Conservation (phyloP, 768 basidiomycete genomes). For the Lactifluus hygrophoroides region DNA sequence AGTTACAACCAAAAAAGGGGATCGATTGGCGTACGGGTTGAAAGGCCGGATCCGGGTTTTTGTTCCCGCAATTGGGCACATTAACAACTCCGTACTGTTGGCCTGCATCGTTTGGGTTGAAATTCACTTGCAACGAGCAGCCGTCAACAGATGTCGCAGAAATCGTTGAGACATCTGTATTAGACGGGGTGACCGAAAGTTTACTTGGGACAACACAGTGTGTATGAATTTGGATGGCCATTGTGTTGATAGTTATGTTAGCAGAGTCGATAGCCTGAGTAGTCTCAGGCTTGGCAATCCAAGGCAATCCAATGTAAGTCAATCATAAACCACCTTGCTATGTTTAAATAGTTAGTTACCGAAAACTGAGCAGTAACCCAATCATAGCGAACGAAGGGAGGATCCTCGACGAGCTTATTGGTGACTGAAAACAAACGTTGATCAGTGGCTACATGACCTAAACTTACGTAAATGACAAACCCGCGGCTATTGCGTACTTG, state of each 20-base stretch:
- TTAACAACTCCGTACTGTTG: conserved; percentile 47
- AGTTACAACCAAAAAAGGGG: not conserved
- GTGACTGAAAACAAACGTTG: conserved; percentile 39
- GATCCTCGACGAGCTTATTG: conserved; percentile 42
- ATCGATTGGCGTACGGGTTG: conserved; percentile 31
- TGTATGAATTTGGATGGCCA: conserved; percentile 37
- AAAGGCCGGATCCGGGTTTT: conserved; percentile 29
- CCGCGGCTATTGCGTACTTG: conserved; percentile 16
- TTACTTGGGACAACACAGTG: conserved; percentile 39
- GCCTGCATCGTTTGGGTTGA: conserved; percentile 32
- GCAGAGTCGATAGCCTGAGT: too few relatives aligned
- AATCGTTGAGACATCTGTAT: conserved; percentile 30
- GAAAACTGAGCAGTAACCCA: conserved; percentile 51
- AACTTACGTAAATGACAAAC: conserved; percentile 6
- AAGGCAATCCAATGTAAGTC: not conserved
- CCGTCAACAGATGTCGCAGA: conserved; percentile 39
- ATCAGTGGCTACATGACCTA: conserved; percentile 33
- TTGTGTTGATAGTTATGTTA: conserved; percentile 42
- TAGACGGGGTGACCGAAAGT: conserved; percentile 20
- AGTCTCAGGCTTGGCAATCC: too few relatives aligned
- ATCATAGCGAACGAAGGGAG: conserved; percentile 43
- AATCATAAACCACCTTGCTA: not conserved
- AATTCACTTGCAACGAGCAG: conserved; percentile 33
- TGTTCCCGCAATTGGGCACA: conserved; percentile 27
- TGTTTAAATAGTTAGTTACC: conserved; percentile 29